These are phyloP conservation scores for Venturia aucupariae DNA, from an alignment of 2,329 filamentous ascomycete genomes.

Conservation along the genomic window DNA sequence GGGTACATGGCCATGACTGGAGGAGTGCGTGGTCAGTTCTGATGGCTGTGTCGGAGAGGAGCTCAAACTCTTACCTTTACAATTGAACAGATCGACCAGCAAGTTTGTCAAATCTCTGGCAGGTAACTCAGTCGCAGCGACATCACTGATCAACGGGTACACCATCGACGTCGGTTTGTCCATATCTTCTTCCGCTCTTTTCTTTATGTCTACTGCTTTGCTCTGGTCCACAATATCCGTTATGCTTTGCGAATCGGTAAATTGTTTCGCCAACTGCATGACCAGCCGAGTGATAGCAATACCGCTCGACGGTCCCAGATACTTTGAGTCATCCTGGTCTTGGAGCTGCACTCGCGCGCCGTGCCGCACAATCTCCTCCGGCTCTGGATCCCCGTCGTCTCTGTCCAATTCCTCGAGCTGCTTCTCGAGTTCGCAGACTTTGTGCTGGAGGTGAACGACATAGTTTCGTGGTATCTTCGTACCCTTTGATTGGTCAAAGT, in stretches of 20 bases:
- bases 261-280: constrained; percentile 93
- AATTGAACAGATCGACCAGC: constrained; percentile 75
- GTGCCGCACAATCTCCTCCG: constrained; percentile 78
- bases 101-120: constrained; percentile 64
- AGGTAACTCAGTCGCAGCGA: constrained; percentile 68
- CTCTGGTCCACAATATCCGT: constrained; percentile 81
- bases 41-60: background rate
- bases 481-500: constrained; percentile 82
- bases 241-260: constrained; percentile 82
- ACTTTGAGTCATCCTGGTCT: constrained; percentile 80
- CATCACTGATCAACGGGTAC: constrained; percentile 81
- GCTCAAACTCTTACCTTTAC: constrained; percentile 54
- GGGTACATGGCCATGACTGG: constrained; percentile 60
- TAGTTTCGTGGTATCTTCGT: constrained; percentile 83
- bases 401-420: constrained; percentile 72
- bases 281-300: constrained; percentile 91
- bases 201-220: constrained; percentile 56
- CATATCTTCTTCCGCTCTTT: constrained; percentile 58
- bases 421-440: constrained; percentile 69
- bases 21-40: background rate
- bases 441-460: constrained; percentile 84
- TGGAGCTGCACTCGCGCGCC: constrained; percentile 78
- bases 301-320: constrained; percentile 86
- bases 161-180: constrained; percentile 63
- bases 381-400: constrained; percentile 59